phyloP scores from a whole-genome alignment of 2,329 filamentous ascomycete genomes.

The Aspergillus awamori region DNA sequence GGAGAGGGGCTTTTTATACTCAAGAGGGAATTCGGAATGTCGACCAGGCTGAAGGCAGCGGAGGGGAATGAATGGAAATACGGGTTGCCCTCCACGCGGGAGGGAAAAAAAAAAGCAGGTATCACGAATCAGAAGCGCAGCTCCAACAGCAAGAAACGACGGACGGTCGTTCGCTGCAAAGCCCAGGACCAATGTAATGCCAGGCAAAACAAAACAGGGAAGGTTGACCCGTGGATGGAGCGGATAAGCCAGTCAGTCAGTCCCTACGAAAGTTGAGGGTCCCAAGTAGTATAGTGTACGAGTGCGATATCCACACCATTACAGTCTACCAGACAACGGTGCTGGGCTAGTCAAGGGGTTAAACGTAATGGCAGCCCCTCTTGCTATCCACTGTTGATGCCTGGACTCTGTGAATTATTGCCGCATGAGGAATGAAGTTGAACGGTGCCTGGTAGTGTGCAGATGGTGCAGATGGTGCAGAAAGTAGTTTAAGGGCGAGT shows the following conservation, averaged over 20 bases:
- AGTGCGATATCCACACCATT: not conserved
- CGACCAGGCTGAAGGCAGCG: not conserved
- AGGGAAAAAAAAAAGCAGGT: no score
- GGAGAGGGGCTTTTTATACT: not conserved
- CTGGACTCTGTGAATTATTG: not conserved
- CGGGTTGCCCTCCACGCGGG: not conserved
- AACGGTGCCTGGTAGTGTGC: not conserved
- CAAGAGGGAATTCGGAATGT: no score
- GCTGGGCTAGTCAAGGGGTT: not conserved
- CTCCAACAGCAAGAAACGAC: not conserved
- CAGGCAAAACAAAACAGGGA: conserved; percentile 6
- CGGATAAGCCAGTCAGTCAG: not conserved
- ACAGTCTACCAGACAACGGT: not conserved
- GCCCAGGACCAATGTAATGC: not conserved
- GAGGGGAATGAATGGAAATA: not conserved
- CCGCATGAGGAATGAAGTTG: not conserved
- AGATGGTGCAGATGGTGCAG: not conserved
- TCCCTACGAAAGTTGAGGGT: not conserved
- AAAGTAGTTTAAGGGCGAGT: no score
- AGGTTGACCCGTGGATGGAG: conserved; percentile 9
- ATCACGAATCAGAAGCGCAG: no score
- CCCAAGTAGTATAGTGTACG: not conserved
- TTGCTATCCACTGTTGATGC: not conserved
- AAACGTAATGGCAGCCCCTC: conserved; percentile 1
- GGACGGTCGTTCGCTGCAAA: not conserved